Conservation (phyloP, 768 basidiomycete species). For the Mrakia gelida region DNA sequence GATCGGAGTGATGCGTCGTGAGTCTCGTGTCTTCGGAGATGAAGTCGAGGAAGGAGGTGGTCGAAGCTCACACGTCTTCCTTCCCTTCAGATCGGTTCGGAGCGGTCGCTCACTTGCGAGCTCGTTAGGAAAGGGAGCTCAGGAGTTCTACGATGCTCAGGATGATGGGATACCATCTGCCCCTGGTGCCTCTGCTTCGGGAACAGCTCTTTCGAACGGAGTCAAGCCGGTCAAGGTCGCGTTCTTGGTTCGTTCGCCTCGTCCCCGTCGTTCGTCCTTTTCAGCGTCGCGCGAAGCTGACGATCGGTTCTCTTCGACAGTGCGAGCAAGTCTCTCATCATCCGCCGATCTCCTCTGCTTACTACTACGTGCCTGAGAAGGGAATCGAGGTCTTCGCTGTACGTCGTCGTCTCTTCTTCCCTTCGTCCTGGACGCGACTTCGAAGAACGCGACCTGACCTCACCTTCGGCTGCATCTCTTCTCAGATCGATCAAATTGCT, state of each 20-base stretch:
- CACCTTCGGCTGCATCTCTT: neutral
- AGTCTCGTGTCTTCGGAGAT: neutral
- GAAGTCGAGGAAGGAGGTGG: neutral
- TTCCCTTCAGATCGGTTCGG: constrained; percentile 10
- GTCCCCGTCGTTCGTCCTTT: neutral
- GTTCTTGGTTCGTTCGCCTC: constrained; percentile 52
- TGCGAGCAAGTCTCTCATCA: constrained; percentile 97
- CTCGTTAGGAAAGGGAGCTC: neutral
- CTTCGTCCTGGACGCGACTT: neutral
- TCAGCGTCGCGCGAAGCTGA: neutral
- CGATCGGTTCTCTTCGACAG: constrained; percentile 34
- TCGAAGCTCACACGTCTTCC: neutral
- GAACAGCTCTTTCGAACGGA: neutral
- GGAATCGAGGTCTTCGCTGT: constrained; percentile 65
- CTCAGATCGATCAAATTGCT: constrained; percentile 76
- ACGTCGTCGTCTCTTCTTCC: neutral
- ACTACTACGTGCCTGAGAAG: constrained; percentile 68
- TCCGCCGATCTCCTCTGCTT: constrained; percentile 85
- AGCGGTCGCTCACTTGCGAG: neutral
- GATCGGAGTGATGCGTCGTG: constrained; percentile 1
- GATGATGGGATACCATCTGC: neutral
- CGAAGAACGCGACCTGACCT: neutral
- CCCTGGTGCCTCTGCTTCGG: neutral
- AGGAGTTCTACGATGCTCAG: constrained; percentile 11
- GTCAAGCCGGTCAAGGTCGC: constrained; percentile 55